These are phyloP conservation scores for Coniella vitis DNA, from an alignment of 2,329 filamentous ascomycete species.

Conservation along the genomic window DNA sequence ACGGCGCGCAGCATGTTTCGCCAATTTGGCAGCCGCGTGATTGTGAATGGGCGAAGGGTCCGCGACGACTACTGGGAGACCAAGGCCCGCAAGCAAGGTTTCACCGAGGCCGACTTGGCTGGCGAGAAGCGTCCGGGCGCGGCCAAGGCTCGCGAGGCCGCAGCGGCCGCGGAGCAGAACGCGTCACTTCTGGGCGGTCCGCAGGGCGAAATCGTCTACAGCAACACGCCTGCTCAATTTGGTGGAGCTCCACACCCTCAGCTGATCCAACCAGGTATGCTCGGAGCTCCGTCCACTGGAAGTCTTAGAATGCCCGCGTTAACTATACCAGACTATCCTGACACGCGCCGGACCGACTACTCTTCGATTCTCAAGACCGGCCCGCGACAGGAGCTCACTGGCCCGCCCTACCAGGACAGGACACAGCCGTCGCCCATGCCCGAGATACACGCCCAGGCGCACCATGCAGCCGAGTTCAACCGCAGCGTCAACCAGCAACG, in stretches of 20 bases:
- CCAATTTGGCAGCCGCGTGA: conserved; percentile 92
- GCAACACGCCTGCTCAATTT: conserved; percentile 61
- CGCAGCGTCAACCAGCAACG: conserved; percentile 76
- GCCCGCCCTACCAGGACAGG: conserved; percentile 81
- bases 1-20: conserved; percentile 98
- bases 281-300: conserved; percentile 51
- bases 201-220: conserved; percentile 85
- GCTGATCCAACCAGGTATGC: conserved; percentile 66
- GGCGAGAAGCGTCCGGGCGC: conserved; percentile 94
- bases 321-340: conserved; percentile 71
- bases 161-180: conserved; percentile 58
- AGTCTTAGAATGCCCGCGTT: conserved; percentile 76
- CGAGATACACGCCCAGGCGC: conserved; percentile 79
- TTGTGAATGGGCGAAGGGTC: conserved; percentile 81
- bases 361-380: conserved; percentile 69
- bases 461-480: conserved; percentile 87
- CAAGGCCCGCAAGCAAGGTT: conserved; percentile 94
- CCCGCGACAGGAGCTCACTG: conserved; percentile 82
- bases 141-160: conserved; percentile 78
- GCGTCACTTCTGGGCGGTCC: conserved; percentile 57
- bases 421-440: conserved; percentile 67
- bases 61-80: conserved; percentile 98
- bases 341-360: conserved; percentile 73
- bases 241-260: conserved; percentile 61
- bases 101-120: conserved; percentile 91